These are phyloP conservation scores for Boletus fagicola DNA, from an alignment of 768 basidiomycete species.

Conservation along the genomic window DNA sequence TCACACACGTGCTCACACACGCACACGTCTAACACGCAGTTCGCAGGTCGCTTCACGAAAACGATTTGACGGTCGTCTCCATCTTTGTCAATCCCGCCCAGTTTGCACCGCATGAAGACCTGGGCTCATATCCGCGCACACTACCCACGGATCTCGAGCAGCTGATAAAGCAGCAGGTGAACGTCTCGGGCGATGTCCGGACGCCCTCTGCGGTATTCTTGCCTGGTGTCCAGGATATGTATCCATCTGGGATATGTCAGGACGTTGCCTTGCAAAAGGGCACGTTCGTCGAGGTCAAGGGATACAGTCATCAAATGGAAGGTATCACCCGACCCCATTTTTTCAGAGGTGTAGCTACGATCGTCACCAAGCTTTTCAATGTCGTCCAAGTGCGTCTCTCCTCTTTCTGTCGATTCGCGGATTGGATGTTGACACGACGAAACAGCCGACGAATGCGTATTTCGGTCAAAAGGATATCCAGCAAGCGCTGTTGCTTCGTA, in stretches of 20 bases:
- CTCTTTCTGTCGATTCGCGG: not conserved
- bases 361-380: slow-evolving; percentile 95
- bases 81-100: slow-evolving; percentile 99
- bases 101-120: slow-evolving; percentile 94
- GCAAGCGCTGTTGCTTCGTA: slow-evolving; percentile 83
- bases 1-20: slow-evolving; percentile 1
- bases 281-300: slow-evolving; percentile 90
- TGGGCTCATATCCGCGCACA: slow-evolving; percentile 87
- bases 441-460: slow-evolving; percentile 80
- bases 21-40: slow-evolving; percentile 46
- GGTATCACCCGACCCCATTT: slow-evolving; percentile 84
- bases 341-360: slow-evolving; percentile 93
- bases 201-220: slow-evolving; percentile 72
- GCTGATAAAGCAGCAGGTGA: slow-evolving; percentile 42
- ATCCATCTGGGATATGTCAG: slow-evolving; percentile 87
- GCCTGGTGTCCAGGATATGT: slow-evolving; percentile 81
- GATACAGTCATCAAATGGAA: slow-evolving; percentile 91
- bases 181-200: slow-evolving; percentile 33
- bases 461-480: slow-evolving; percentile 99
- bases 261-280: slow-evolving; percentile 73
- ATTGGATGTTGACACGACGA: not conserved
- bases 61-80: slow-evolving; percentile 86
- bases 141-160: slow-evolving; percentile 69
- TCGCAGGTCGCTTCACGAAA: slow-evolving; percentile 66
- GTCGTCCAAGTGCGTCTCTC: slow-evolving; percentile 64